Conservation (phyloP, 2,329 filamentous ascomycete genomes). For the Rhynchosporium agropyri region DNA sequence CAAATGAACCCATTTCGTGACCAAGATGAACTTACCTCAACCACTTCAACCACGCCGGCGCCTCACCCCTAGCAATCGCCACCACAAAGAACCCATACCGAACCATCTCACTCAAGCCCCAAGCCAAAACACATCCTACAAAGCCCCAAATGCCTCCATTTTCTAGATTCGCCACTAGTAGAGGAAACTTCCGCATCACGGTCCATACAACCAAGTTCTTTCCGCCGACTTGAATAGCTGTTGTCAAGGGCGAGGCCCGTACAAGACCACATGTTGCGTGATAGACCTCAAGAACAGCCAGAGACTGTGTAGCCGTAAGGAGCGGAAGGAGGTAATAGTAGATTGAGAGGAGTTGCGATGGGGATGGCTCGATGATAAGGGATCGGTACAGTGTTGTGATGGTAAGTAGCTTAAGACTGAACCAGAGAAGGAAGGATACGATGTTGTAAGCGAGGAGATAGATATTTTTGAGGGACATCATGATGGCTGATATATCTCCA, state of each 20-base stretch:
- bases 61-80: slow-evolving; percentile 8
- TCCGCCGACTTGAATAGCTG: slow-evolving; percentile 6
- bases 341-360: not conserved
- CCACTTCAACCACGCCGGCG: slow-evolving; percentile 8
- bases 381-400: not conserved
- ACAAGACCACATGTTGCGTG: slow-evolving; percentile 3
- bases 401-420: no score
- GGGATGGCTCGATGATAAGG: not conserved
- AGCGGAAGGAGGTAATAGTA: not conserved
- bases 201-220: slow-evolving; percentile 11
- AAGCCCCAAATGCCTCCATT: slow-evolving; percentile 8
- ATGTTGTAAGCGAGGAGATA: slow-evolving; percentile 9
- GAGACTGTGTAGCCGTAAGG: not conserved
- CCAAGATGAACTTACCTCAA: not conserved
- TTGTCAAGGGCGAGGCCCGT: not conserved
- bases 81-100: slow-evolving; percentile 11
- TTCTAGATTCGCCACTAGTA: not conserved
- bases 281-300: slow-evolving; percentile 1
- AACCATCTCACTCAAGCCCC: slow-evolving; percentile 10
- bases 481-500: not conserved
- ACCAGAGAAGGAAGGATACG: slow-evolving; percentile 5
- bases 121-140: not conserved
- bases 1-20: not conserved
- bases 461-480: not conserved
- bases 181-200: slow-evolving; percentile 5